These are phyloP conservation scores for Botrytis galanthina DNA, from an alignment of 2,329 filamentous ascomycete species.

Conservation along the genomic window DNA sequence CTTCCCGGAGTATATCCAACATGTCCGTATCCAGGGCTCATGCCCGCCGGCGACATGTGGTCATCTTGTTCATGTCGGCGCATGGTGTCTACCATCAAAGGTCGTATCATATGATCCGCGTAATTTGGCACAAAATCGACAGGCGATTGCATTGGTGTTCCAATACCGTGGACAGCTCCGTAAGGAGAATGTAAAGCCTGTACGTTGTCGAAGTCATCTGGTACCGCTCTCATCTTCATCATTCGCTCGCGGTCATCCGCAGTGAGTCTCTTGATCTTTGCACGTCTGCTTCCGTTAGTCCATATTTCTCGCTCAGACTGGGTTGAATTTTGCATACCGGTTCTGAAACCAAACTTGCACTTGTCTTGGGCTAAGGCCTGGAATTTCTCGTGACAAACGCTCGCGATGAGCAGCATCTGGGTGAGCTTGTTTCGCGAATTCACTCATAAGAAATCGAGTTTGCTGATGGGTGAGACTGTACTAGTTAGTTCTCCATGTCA, in stretches of 20 bases:
- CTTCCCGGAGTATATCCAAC: conserved; percentile 61
- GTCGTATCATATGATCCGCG: conserved; percentile 55
- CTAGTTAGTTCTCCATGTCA: conserved; percentile 38
- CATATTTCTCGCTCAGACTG: not conserved
- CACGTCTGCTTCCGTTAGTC: conserved; percentile 49
- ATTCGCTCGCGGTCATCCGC: conserved; percentile 69
- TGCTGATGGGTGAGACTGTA: conserved; percentile 87
- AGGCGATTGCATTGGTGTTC: conserved; percentile 38
- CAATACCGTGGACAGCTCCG: conserved; percentile 48
- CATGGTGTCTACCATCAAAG: conserved; percentile 66
- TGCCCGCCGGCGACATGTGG: conserved; percentile 63
- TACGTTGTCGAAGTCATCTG: conserved; percentile 68
- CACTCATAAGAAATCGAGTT: conserved; percentile 96
- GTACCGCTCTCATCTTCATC: conserved; percentile 70
- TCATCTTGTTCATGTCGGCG: conserved; percentile 62
- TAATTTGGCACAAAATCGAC: conserved; percentile 47
- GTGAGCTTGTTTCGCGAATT: conserved; percentile 92
- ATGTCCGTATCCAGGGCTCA: conserved; percentile 65
- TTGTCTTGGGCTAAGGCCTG: conserved; percentile 84
- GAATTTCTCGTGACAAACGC: conserved; percentile 82
- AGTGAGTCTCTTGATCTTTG: conserved; percentile 69
- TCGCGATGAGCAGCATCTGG: conserved; percentile 90
- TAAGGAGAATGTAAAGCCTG: conserved; percentile 67
- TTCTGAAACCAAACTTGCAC: conserved; percentile 99
- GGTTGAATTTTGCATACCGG: conserved; percentile 57